A percentile compares a stretch with the other conserved stretches of the same genome.
Conservation (phyloP, 495 filamentous ascomycete species). For the Trichoderma virens region DNA sequence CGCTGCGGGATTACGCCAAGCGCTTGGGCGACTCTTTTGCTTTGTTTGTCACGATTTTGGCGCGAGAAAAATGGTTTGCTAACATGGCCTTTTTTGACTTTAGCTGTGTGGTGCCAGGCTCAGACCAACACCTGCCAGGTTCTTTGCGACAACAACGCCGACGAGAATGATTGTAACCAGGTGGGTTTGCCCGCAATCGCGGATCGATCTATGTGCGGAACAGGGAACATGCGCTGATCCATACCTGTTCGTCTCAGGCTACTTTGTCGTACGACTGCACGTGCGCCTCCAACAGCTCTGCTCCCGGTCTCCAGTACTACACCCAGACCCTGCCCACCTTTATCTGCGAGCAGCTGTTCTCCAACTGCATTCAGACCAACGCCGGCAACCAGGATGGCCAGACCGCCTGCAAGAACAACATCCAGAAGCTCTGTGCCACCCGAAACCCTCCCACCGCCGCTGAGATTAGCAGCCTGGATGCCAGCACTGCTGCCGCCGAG, state of each 20-base stretch:
- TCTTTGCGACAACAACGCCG: conserved; percentile 21
- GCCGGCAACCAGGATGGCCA: conserved; percentile 19
- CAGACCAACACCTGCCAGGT: conserved; percentile 27
- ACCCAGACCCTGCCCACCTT: conserved; percentile 30
- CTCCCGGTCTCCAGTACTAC: conserved; percentile 31
- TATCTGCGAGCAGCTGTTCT: conserved; percentile 25
- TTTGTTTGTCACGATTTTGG: background rate
- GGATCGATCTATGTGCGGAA: background rate
- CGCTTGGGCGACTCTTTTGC: background rate
- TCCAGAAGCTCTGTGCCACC: conserved; percentile 27
- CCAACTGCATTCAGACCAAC: conserved; percentile 22
- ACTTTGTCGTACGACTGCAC: conserved; percentile 23
- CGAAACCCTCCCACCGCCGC: conserved; percentile 24
- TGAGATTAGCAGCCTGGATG: conserved; percentile 6
- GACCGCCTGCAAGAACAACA: conserved; percentile 26
- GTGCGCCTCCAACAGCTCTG: conserved; percentile 24
- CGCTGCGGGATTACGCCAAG: background rate
- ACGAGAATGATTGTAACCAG: conserved; percentile 21
- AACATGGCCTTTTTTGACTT: background rate
- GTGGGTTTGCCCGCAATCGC: conserved; percentile 16
- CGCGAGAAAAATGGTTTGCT: conserved; percentile 5
- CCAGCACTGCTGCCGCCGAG: conserved; percentile 1
- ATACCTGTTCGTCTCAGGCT: conserved; percentile 18
- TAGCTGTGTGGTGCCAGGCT: conserved; percentile 27
- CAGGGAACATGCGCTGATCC: background rate